Percentiles rank a stretch among this genome's conserved stretches.
These are phyloP conservation scores for Agaricales sp. DNA, from an alignment of 1,284 basidiomycete genomes.

Conservation along the genomic window DNA sequence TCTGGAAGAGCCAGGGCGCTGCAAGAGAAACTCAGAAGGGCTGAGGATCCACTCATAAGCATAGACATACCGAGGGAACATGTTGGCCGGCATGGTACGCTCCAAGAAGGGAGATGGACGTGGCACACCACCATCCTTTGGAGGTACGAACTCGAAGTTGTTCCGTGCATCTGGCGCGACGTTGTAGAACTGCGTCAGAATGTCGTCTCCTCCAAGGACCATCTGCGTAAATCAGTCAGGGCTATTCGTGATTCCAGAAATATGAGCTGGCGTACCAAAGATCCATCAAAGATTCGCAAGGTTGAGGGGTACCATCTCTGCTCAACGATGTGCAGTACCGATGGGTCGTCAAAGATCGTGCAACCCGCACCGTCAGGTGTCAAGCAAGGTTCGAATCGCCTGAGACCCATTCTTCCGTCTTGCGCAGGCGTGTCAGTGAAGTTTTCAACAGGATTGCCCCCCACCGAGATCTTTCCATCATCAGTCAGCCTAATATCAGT, in stretches of 20 bases:
- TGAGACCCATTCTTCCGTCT: slow-evolving; percentile 1
- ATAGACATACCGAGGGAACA: slow-evolving; percentile 22
- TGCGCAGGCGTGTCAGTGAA: slow-evolving; percentile 14
- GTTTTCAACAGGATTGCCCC: slow-evolving; percentile 22
- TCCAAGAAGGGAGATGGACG: slow-evolving; percentile 37
- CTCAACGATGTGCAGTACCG: slow-evolving; percentile 3
- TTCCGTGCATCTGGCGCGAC: neutral
- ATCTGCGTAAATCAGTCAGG: neutral
- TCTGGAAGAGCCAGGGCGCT: slow-evolving; percentile 10
- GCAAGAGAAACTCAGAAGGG: neutral
- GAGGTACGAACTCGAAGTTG: neutral
- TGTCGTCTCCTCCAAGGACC: slow-evolving; percentile 4
- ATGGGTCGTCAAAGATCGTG: slow-evolving; percentile 7
- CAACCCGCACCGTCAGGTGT: slow-evolving; percentile 2
- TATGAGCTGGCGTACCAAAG: slow-evolving; percentile 14
- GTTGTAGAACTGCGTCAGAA: slow-evolving; percentile 21
- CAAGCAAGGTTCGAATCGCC: neutral
- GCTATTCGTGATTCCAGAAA: slow-evolving; percentile 9
- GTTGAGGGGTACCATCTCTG: slow-evolving; percentile 8
- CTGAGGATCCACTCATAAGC: neutral
- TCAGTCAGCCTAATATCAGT: neutral
- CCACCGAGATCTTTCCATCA: slow-evolving; percentile 27
- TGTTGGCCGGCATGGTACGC: slow-evolving; percentile 29
- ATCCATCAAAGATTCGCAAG: slow-evolving; percentile 9
- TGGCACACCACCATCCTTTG: slow-evolving; percentile 26